Evolutionary conservation across 2,329 filamentous ascomycete species (phyloP).

Genomic region (Phaeosphaeriaceae sp.): DNA sequence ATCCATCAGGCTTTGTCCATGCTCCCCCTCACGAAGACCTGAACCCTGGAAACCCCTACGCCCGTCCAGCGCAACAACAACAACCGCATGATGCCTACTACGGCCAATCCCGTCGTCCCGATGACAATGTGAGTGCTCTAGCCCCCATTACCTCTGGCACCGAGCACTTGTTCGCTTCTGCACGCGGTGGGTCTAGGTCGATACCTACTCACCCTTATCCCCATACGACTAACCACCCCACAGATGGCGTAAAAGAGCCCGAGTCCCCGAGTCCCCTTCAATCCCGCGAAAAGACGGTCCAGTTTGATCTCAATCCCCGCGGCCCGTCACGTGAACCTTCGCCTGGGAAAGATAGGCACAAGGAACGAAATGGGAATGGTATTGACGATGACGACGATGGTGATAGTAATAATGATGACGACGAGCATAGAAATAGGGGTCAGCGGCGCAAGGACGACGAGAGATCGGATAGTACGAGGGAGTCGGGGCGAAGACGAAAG

Average conservation of each 20-base stretch:
- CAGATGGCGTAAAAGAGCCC: constrained; percentile 35
- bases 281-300: constrained; percentile 41
- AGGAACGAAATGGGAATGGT: constrained; percentile 3
- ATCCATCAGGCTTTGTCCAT: constrained; percentile 38
- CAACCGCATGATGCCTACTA: constrained; percentile 29
- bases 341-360: constrained; percentile 11
- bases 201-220: constrained; percentile 26
- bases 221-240: constrained; percentile 5
- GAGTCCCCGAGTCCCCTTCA: constrained; percentile 15
- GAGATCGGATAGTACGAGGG: constrained; percentile 20
- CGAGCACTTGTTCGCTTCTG: constrained; percentile 29
- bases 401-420: background rate
- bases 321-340: constrained; percentile 27
- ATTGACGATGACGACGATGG: constrained; percentile 4
- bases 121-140: constrained; percentile 60
- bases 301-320: constrained; percentile 46
- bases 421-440: constrained; percentile 9
- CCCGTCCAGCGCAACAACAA: constrained; percentile 27
- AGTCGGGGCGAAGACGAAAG: constrained; percentile 23
- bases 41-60: constrained; percentile 37
- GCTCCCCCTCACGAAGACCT: constrained; percentile 36
- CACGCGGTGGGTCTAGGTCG: constrained; percentile 45
- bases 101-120: constrained; percentile 45
- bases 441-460: constrained; percentile 21
- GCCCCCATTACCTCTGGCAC: constrained; percentile 35